Evolutionary conservation across 371 early-diverging fungal species (phyloP), one percentile per base, ranked within the genome.

Genomic region (Apophysomyces trapeziformis): DNA sequence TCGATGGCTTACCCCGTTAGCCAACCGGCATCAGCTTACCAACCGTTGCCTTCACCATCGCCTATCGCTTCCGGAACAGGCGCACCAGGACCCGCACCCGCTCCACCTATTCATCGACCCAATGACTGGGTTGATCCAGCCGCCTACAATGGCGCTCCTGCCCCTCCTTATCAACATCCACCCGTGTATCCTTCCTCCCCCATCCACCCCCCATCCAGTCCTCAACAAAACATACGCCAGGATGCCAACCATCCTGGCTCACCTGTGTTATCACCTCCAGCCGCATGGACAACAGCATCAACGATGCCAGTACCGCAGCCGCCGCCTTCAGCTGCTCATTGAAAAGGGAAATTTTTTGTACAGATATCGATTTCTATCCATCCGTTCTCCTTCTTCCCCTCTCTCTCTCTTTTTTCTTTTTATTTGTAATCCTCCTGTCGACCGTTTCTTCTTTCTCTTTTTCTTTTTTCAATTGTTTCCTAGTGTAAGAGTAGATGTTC

Each of bases 111-210:
- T 32, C 60, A 50, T n/a, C 47, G 57, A 18, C 72, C 65, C 4
- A n/a, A 60, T 11, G 75, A 72, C 12, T 88, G 88, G 88, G 85
- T 87, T 2, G 81, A 87, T 60, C 85, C 86, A 5, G 16, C 68
- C 5, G 46, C 56, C 6, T 88, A 88, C 68, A 88, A 88, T 63
- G 85, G 85, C n/a, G 58, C 67, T 37, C 32, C 32, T 13, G 26
- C 1, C 68, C 69, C n/a, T 38, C 67, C 8, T 59, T 50, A 36
- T 70, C 69, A 1, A 26, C 32, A 13, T 41, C 68, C 69, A 26
- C 69, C 73, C 0, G 35, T 59, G 16, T 66, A 72, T 44, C 41
- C 41, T n/a, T 9, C 41, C 38, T 1, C 11, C n/a, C 26, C 45
- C 45, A 47, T 37, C 62, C 18, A 21, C 43, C 32, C 54, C 16